Evolutionary conservation across 345 rosid species (phyloP).

Genomic region (Capsella bursapastoris): DNA sequence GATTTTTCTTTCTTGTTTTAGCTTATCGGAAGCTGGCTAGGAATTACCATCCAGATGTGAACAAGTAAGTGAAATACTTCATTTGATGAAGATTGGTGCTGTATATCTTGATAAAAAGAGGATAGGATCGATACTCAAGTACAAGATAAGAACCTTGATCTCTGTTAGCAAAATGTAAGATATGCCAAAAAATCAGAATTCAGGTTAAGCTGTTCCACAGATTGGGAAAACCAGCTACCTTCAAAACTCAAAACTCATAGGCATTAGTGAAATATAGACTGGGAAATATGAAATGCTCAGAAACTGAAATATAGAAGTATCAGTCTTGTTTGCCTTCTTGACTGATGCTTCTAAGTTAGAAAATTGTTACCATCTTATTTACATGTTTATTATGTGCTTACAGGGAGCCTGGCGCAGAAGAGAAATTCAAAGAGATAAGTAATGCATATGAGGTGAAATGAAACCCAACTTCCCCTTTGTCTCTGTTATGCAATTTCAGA

Average conservation of each 20-base stretch:
- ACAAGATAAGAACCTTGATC: neutral
- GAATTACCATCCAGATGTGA: constrained; percentile 96
- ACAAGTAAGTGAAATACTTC: constrained; percentile 67
- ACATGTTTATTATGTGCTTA: constrained; percentile 16
- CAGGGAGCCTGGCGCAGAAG: constrained; percentile 92
- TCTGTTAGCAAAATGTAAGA: constrained; percentile 10
- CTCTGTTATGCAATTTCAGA: constrained; percentile 1
- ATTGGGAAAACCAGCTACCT: constrained; percentile 7
- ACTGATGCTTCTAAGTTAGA: neutral
- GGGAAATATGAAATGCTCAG: constrained; percentile 6
- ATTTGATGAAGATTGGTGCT: neutral
- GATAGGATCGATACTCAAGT: neutral
- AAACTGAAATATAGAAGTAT: neutral
- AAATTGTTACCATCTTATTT: constrained; percentile 7
- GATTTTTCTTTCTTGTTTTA: constrained; percentile 40
- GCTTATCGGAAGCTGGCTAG: constrained; percentile 98
- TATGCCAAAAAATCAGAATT: neutral
- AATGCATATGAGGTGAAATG: constrained; percentile 90
- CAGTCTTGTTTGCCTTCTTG: neutral
- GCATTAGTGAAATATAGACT: neutral
- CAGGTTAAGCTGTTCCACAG: neutral
- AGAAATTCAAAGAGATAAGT: constrained; percentile 95
- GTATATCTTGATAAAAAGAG: neutral
- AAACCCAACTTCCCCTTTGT: constrained; percentile 10
- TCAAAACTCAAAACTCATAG: neutral